Evolutionary conservation across 2,329 filamentous ascomycete genomes (phyloP).

Genomic region (Epichloe festucae): DNA sequence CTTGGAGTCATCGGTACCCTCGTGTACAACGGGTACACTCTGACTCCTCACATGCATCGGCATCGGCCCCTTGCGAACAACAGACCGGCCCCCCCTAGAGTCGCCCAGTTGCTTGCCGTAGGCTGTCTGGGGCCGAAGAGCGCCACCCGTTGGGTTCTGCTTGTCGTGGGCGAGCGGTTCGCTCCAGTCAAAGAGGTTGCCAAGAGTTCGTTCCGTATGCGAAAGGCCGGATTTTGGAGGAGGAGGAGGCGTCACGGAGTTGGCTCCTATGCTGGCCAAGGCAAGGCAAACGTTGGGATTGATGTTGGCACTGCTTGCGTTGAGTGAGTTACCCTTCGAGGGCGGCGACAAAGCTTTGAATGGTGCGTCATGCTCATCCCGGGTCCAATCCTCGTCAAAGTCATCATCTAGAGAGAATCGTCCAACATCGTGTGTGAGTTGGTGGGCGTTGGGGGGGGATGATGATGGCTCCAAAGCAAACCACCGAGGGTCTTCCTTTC

Average conservation of each 20-base stretch:
- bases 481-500: not conserved
- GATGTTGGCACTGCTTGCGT: slow-evolving; percentile 32
- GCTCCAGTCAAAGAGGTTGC: slow-evolving; percentile 68
- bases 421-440: slow-evolving; percentile 25
- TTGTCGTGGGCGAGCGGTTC: slow-evolving; percentile 53
- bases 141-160: slow-evolving; percentile 41
- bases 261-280: slow-evolving; percentile 39
- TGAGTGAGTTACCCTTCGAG: slow-evolving; percentile 35
- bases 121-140: slow-evolving; percentile 58
- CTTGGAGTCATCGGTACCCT: slow-evolving; percentile 42
- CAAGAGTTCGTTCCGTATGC: slow-evolving; percentile 39
- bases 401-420: slow-evolving; percentile 47
- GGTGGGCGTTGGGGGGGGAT: slow-evolving; percentile 4
- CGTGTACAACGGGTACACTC: slow-evolving; percentile 63
- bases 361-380: slow-evolving; percentile 36
- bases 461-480: slow-evolving; percentile 1
- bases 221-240: slow-evolving; percentile 8
- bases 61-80: slow-evolving; percentile 54
- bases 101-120: slow-evolving; percentile 65
- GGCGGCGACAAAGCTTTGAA: slow-evolving; percentile 47
- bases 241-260: slow-evolving; percentile 16
- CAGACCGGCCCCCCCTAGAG: slow-evolving; percentile 56
- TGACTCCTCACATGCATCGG: slow-evolving; percentile 65
- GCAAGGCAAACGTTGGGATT: slow-evolving; percentile 41
- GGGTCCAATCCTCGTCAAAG: slow-evolving; percentile 51